Percentiles rank a stretch among this genome's conserved stretches.
phyloP scores from a whole-genome alignment of 441 rosid genomes.

The Aleurites moluccanus region DNA sequence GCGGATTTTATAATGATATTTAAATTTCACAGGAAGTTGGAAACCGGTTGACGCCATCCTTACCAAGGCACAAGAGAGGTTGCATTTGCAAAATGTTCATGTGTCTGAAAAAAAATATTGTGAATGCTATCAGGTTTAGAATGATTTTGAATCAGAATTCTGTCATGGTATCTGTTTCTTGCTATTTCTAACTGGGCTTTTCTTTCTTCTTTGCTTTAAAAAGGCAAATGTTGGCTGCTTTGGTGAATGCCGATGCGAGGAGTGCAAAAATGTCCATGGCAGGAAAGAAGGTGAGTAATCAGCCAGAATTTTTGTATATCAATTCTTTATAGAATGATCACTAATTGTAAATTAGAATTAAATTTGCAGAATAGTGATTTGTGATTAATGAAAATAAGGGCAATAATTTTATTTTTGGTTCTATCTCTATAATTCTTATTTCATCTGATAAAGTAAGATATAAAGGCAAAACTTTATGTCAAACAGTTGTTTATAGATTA shows the following conservation, averaged over 20 bases:
- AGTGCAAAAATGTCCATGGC: conserved; percentile 57
- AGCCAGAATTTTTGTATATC: background rate
- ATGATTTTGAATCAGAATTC: background rate
- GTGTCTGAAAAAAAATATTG: conserved; percentile 69
- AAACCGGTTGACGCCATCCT: conserved; percentile 37
- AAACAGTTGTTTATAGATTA: background rate
- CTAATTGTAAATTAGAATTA: background rate
- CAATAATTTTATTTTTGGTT: background rate
- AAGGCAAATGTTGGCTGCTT: conserved; percentile 77
- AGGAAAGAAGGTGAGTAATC: conserved; percentile 49
- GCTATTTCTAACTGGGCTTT: conserved; percentile 14
- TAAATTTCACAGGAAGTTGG: conserved; percentile 45
- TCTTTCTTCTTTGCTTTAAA: conserved; percentile 18
- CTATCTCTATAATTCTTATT: conserved; percentile 11
- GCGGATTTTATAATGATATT: conserved; percentile 22
- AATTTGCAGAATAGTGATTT: background rate
- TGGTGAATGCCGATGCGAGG: conserved; percentile 64
- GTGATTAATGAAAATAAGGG: background rate
- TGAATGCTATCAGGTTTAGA: conserved; percentile 70
- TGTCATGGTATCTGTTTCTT: background rate
- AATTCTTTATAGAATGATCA: background rate
- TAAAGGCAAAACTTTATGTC: background rate
- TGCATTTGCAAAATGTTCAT: conserved; percentile 74
- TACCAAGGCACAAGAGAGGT: conserved; percentile 63
- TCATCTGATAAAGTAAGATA: background rate